Percentiles rank a stretch among this genome's conserved stretches.
Evolutionary conservation across 2,329 filamentous ascomycete species (phyloP).

Genomic region (Trichoderma arundinaceum): DNA sequence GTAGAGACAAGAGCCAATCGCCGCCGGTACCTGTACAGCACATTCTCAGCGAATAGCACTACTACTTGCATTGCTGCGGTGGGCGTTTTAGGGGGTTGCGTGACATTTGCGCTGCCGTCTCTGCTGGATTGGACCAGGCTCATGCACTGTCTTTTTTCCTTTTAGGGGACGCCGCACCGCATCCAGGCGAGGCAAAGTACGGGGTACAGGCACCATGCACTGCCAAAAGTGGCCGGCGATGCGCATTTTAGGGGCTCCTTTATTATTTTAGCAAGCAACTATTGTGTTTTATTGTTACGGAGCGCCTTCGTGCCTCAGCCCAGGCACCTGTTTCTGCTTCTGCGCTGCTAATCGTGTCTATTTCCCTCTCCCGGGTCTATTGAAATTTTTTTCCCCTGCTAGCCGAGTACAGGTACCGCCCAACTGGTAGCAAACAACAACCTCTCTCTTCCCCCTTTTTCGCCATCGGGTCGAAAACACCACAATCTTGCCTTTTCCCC

Average conservation of each 20-base stretch:
- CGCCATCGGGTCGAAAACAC: conserved; percentile 10
- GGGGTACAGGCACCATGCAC: background rate
- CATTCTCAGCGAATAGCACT: too few species aligned
- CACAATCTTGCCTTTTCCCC: conserved; percentile 10
- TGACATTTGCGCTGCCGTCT: background rate
- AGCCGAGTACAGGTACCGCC: background rate
- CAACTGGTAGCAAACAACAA: background rate
- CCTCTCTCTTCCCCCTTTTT: conserved; percentile 6
- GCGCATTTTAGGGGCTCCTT: conserved; percentile 2
- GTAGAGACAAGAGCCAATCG: too few species aligned
- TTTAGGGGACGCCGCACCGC: background rate
- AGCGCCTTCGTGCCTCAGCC: background rate
- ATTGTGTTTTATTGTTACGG: background rate
- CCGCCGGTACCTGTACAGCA: background rate
- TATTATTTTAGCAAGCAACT: background rate
- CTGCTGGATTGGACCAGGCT: background rate
- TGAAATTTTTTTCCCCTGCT: background rate
- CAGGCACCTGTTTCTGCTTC: background rate
- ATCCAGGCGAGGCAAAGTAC: background rate
- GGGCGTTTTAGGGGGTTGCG: background rate
- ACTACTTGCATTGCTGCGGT: too few species aligned
- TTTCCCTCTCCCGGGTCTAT: background rate
- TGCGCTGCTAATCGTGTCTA: background rate
- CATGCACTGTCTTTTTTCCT: background rate
- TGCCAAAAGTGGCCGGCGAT: background rate